phyloP scores from a whole-genome alignment of 2,329 filamentous ascomycete genomes.

The Sarocladium oryzae region DNA sequence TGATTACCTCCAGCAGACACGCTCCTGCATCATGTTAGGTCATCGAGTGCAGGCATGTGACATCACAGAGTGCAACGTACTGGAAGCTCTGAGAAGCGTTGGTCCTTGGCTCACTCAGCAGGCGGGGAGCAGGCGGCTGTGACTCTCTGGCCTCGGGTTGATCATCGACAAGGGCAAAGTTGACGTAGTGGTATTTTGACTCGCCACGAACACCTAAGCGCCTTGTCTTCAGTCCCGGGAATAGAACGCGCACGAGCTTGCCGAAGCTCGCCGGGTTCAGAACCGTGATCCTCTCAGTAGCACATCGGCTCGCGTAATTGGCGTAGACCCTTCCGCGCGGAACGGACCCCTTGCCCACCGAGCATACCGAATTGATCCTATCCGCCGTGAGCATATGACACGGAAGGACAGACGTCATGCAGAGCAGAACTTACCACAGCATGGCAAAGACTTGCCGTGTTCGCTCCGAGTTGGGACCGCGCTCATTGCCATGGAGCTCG shows the following conservation, averaged over 20 bases:
- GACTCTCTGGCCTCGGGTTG: constrained; percentile 41
- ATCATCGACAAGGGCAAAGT: constrained; percentile 56
- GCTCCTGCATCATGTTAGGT: constrained; percentile 23
- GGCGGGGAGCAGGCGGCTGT: constrained; percentile 33
- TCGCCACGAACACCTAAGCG: constrained; percentile 89
- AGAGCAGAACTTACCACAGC: constrained; percentile 59
- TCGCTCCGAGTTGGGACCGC: constrained; percentile 74
- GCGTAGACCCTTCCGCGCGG: constrained; percentile 91
- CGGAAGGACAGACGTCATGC: not conserved
- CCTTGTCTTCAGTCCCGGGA: constrained; percentile 88
- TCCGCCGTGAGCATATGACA: constrained; percentile 12
- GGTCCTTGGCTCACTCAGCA: constrained; percentile 40
- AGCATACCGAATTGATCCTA: constrained; percentile 69
- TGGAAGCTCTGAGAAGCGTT: constrained; percentile 42
- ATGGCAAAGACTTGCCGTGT: constrained; percentile 83
- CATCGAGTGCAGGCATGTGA: constrained; percentile 14
- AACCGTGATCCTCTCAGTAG: constrained; percentile 87
- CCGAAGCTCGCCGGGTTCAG: constrained; percentile 96
- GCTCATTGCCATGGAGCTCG: constrained; percentile 72
- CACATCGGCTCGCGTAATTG: constrained; percentile 88
- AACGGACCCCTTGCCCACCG: constrained; percentile 74
- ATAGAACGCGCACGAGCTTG: constrained; percentile 92
- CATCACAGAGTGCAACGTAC: constrained; percentile 27
- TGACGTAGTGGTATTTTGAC: constrained; percentile 95
- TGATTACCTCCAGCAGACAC: not conserved